Percentiles rank a stretch among this genome's conserved stretches.
Evolutionary conservation across 2,329 filamentous ascomycete species (phyloP).

Genomic region (Xylariaceae sp.): DNA sequence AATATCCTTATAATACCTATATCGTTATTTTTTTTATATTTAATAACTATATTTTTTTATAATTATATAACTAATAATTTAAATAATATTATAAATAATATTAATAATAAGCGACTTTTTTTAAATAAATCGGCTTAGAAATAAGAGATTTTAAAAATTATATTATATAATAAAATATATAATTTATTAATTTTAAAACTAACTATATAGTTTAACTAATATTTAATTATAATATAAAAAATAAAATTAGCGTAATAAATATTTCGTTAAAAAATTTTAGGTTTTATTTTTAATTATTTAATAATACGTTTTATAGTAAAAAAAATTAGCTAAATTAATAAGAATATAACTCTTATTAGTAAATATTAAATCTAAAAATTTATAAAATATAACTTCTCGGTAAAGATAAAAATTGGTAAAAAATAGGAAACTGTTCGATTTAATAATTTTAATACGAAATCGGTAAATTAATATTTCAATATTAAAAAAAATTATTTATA

Average conservation of each 20-base stretch:
- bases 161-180: neutral
- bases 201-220: neutral
- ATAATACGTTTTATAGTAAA: neutral
- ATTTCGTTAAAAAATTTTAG: neutral
- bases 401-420: neutral
- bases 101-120: neutral
- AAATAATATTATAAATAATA: constrained; percentile 1
- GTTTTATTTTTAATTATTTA: neutral
- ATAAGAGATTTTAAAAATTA: neutral
- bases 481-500: neutral
- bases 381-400: neutral
- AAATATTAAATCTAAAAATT: neutral
- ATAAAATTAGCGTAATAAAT: neutral
- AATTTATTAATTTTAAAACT: neutral
- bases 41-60: neutral
- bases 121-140: neutral
- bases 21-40: no score
- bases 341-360: neutral
- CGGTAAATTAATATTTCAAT: neutral
- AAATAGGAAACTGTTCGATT: neutral
- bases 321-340: neutral
- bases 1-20: no score
- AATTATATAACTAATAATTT: neutral
- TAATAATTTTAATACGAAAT: neutral
- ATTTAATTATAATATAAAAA: neutral